Conservation (phyloP, 805 yeast genomes). For the Lachancea sp. region DNA sequence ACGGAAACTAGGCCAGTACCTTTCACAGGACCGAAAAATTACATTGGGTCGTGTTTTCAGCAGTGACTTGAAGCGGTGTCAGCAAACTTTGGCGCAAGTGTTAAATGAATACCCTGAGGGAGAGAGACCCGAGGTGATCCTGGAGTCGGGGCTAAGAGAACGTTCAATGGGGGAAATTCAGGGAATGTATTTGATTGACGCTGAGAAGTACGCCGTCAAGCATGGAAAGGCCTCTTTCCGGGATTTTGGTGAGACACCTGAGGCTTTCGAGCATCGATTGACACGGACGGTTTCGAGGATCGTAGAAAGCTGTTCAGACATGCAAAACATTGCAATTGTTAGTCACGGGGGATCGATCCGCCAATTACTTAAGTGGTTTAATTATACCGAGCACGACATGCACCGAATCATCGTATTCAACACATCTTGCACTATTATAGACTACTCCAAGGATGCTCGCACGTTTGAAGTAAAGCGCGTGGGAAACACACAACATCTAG, state of each 20-base stretch:
- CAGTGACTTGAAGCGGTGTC: slow-evolving; percentile 48
- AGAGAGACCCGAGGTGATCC: slow-evolving; percentile 4
- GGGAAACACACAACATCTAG: slow-evolving; percentile 66
- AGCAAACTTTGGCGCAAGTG: slow-evolving; percentile 48
- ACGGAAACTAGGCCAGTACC: slow-evolving; percentile 39
- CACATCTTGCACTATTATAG: slow-evolving; percentile 66
- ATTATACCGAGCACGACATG: slow-evolving; percentile 37
- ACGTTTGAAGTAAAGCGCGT: slow-evolving; percentile 44
- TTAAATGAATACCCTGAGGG: slow-evolving; percentile 19
- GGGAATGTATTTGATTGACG: slow-evolving; percentile 66
- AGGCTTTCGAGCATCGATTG: slow-evolving; percentile 44
- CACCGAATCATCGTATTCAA: slow-evolving; percentile 57
- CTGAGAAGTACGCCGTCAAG: slow-evolving; percentile 42
- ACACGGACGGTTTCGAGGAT: slow-evolving; percentile 40
- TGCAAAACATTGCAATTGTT: slow-evolving; percentile 50
- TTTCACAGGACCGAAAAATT: slow-evolving; percentile 28
- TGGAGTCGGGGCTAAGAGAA: slow-evolving; percentile 47
- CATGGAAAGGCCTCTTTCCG: slow-evolving; percentile 52
- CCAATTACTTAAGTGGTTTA: slow-evolving; percentile 47
- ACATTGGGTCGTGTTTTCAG: slow-evolving; percentile 34
- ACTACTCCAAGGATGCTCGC: slow-evolving; percentile 38
- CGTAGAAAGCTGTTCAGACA: slow-evolving; percentile 30
- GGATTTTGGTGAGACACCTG: slow-evolving; percentile 57
- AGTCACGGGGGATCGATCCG: slow-evolving; percentile 83
- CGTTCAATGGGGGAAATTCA: slow-evolving; percentile 74